phyloP scores from a whole-genome alignment of 331 rosid species.

The Rosa hybrid region DNA sequence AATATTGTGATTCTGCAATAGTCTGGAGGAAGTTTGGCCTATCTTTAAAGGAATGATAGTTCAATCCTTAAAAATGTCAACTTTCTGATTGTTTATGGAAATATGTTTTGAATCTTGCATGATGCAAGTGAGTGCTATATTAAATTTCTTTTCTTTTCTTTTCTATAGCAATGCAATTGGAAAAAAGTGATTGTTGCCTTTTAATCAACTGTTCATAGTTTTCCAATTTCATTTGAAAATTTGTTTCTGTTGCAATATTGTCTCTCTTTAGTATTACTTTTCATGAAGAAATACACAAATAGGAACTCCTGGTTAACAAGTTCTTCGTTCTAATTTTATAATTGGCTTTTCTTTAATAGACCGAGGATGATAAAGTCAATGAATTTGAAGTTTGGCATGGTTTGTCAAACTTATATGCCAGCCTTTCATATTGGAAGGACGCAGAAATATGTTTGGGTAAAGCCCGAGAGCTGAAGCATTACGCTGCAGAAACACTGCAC shows the following conservation, averaged over 20 bases:
- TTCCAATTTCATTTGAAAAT: not conserved
- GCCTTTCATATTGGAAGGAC: slow-evolving; percentile 91
- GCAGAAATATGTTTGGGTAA: slow-evolving; percentile 91
- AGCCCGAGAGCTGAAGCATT: slow-evolving; percentile 64
- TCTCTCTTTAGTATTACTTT: not conserved
- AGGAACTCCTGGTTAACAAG: slow-evolving; percentile 15
- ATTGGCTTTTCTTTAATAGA: slow-evolving; percentile 39
- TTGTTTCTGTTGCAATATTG: not conserved
- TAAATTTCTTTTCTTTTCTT: not conserved
- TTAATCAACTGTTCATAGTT: not conserved
- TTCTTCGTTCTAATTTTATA: slow-evolving; percentile 3
- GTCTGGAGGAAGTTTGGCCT: not conserved
- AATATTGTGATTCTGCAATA: not conserved
- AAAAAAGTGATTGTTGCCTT: not conserved
- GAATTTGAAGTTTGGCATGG: slow-evolving; percentile 96
- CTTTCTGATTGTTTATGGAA: not conserved
- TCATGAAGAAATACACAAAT: not conserved
- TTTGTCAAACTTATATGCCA: slow-evolving; percentile 79
- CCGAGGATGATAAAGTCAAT: slow-evolving; percentile 57
- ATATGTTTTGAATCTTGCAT: no score
- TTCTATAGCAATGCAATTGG: not conserved
- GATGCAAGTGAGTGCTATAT: not conserved
- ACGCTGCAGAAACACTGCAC: slow-evolving; percentile 59
- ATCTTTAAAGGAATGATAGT: not conserved
- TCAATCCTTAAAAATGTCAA: not conserved